phyloP scores from a whole-genome alignment of 495 filamentous ascomycete species.

The Elasticomyces elasticus region DNA sequence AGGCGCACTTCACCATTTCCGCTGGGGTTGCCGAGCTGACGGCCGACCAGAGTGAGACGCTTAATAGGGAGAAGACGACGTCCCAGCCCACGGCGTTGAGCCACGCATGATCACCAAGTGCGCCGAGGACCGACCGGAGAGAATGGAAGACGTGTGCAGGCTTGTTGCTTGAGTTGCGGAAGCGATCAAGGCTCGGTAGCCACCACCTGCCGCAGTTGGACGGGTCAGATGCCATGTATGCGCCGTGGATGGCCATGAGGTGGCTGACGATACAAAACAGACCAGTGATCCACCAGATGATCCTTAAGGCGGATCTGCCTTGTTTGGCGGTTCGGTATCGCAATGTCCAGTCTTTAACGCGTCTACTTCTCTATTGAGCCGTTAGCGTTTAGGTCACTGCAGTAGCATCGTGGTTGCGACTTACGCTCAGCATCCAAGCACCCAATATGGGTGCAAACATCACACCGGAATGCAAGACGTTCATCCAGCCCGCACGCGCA shows the following conservation, averaged over 20 bases:
- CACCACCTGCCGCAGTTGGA: neutral
- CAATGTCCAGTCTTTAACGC: too few species aligned
- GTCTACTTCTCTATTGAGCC: too few species aligned
- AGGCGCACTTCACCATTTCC: constrained; percentile 6
- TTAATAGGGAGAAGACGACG: constrained; percentile 4
- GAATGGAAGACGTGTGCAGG: neutral
- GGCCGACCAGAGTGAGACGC: neutral
- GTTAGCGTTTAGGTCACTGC: too few species aligned
- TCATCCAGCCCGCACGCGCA: neutral
- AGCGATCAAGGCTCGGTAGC: neutral
- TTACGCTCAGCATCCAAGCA: neutral
- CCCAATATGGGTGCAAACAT: neutral
- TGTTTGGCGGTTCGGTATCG: neutral
- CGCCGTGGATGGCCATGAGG: neutral
- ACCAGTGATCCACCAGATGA: neutral
- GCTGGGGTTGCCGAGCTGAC: neutral
- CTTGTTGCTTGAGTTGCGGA: neutral
- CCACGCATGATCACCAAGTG: constrained; percentile 11
- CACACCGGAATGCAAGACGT: neutral
- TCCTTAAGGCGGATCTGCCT: neutral
- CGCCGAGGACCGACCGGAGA: neutral
- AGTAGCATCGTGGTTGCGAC: too few species aligned
- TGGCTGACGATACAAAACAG: neutral
- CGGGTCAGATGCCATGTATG: neutral
- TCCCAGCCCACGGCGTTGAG: constrained; percentile 9